A percentile compares a stretch with the other conserved stretches of the same genome.
phyloP scores from a whole-genome alignment of 2,329 filamentous ascomycete genomes.

The Fusarium tricinctum region DNA sequence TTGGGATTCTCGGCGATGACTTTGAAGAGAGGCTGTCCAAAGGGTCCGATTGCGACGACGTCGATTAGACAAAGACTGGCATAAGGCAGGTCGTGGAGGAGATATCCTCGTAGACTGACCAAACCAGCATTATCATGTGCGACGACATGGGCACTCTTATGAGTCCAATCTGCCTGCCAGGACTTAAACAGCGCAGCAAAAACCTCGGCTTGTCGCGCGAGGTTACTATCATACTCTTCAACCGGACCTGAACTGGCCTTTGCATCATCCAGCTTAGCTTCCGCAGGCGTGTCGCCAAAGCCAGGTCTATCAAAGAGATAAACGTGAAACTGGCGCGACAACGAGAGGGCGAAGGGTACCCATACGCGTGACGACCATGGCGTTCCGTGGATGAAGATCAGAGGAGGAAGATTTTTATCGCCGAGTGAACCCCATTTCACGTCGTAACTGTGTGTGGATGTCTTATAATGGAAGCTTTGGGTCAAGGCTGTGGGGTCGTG shows the following conservation, averaged over 20 bases:
- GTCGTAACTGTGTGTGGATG: conserved; percentile 46
- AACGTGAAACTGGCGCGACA: conserved; percentile 55
- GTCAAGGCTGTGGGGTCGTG: conserved; percentile 27
- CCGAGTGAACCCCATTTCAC: conserved; percentile 56
- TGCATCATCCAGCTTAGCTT: conserved; percentile 30
- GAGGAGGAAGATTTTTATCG: conserved; percentile 46
- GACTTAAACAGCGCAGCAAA: conserved; percentile 56
- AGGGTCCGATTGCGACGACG: conserved; percentile 60
- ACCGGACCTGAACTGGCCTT: conserved; percentile 19
- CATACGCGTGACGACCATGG: conserved; percentile 62
- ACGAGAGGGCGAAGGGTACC: conserved; percentile 52
- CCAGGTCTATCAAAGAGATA: conserved; percentile 63
- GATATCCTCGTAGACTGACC: conserved; percentile 56
- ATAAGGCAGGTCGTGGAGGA: conserved; percentile 56
- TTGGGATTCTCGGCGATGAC: conserved; percentile 54
- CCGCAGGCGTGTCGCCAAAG: conserved; percentile 57
- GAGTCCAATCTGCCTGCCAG: conserved; percentile 50
- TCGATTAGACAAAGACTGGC: conserved; percentile 59
- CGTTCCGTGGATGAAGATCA: conserved; percentile 63
- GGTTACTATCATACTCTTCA: conserved; percentile 52
- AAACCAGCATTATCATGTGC: conserved; percentile 62
- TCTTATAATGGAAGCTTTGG: conserved; percentile 52
- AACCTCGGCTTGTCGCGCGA: conserved; percentile 56
- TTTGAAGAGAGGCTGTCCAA: conserved; percentile 60
- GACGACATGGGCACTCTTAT: conserved; percentile 55